Conservation (phyloP, 208 protist species). For the Vickermania spadyakhi region DNA sequence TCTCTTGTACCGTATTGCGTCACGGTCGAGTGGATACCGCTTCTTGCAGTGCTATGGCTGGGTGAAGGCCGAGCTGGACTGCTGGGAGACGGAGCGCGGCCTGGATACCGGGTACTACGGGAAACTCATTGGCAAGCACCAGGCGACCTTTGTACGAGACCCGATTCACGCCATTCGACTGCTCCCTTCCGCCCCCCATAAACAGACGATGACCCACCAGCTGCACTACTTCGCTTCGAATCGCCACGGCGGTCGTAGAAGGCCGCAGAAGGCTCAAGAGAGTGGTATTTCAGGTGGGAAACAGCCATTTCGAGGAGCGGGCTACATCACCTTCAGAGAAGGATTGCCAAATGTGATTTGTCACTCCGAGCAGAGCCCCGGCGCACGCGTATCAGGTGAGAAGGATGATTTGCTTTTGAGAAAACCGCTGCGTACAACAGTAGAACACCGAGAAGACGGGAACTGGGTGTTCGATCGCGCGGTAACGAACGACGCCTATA, state of each 20-base stretch:
- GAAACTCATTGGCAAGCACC: slow-evolving; percentile 34
- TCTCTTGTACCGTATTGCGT: slow-evolving; percentile 77
- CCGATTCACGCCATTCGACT: no score
- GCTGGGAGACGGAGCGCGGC: slow-evolving; percentile 41
- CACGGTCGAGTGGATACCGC: slow-evolving; percentile 57
- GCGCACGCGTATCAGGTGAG: background rate
- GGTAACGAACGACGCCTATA: background rate
- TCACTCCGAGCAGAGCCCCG: background rate
- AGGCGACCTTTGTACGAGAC: slow-evolving; percentile 9
- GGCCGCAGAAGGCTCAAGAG: background rate
- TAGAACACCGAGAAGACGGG: background rate
- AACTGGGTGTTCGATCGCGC: background rate
- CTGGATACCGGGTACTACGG: slow-evolving; percentile 48
- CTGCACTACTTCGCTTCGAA: background rate
- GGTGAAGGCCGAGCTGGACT: slow-evolving; percentile 71
- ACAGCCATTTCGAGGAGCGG: background rate
- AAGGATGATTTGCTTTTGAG: background rate
- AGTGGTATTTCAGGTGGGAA: no score
- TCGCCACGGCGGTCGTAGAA: background rate
- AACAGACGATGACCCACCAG: background rate
- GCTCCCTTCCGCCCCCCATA: background rate
- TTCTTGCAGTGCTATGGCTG: slow-evolving; percentile 84
- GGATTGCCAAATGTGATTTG: background rate
- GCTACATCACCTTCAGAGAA: background rate
- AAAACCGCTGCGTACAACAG: background rate